These are phyloP conservation scores for Primulina tabacum DNA, from an alignment of 257 asterid species.

Conservation along the genomic window DNA sequence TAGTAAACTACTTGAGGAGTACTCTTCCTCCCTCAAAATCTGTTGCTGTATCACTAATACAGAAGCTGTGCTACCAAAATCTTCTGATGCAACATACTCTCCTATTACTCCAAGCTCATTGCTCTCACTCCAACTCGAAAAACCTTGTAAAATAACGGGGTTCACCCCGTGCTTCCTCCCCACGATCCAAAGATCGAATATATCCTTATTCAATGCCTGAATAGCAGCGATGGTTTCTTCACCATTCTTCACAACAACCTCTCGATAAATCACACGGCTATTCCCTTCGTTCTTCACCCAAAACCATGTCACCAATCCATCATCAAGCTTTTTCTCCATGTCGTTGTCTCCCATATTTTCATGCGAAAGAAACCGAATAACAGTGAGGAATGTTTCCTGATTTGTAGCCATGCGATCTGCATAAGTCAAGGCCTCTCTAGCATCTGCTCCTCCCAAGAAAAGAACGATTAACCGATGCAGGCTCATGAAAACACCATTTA, in stretches of 20 bases:
- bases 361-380: conserved; percentile 52
- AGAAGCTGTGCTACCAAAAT: conserved; percentile 51
- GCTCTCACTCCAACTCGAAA: conserved; percentile 50
- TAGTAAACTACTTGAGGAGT: neutral
- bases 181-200: conserved; percentile 60
- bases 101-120: conserved; percentile 78
- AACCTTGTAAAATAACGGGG: conserved; percentile 57
- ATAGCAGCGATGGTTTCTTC: conserved; percentile 70
- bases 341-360: conserved; percentile 45
- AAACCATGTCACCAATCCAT: conserved; percentile 74
- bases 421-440: conserved; percentile 70
- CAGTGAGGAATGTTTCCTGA: conserved; percentile 44
- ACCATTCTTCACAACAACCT: conserved; percentile 70
- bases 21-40: conserved; percentile 52
- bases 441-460: conserved; percentile 78
- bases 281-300: conserved; percentile 85
- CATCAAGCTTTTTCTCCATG: conserved; percentile 81
- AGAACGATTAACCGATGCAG: conserved; percentile 45
- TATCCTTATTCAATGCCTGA: conserved; percentile 40
- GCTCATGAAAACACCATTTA: conserved; percentile 13
- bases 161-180: conserved; percentile 70
- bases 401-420: conserved; percentile 54
- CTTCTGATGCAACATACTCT: conserved; percentile 54
- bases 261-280: conserved; percentile 46
- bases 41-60: conserved; percentile 76